These are phyloP conservation scores for Scolecobasidium constrictum DNA, from an alignment of 2,329 filamentous ascomycete genomes.

Conservation along the genomic window DNA sequence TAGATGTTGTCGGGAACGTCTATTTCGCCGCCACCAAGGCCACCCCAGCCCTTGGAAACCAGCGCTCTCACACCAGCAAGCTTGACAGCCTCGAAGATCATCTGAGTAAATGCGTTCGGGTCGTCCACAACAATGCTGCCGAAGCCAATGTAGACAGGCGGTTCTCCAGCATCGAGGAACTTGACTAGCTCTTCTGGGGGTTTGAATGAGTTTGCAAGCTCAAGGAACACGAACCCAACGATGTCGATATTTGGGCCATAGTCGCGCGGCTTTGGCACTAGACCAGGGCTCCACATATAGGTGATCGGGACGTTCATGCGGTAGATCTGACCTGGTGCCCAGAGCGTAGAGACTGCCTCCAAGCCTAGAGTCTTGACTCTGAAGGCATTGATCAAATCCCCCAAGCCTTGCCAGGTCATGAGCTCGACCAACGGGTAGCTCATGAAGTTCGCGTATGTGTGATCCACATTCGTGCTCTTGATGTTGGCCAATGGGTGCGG, in stretches of 20 bases:
- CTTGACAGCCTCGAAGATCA: conserved; percentile 47
- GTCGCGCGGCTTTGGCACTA: conserved; percentile 36
- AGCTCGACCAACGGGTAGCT: conserved; percentile 80
- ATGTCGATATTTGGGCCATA: conserved; percentile 25
- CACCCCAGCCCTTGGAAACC: conserved; percentile 68
- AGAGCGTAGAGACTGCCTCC: conserved; percentile 67
- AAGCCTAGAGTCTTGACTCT: conserved; percentile 63
- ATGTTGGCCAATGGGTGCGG: conserved; percentile 81
- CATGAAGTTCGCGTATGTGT: conserved; percentile 69
- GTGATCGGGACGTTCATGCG: conserved; percentile 73
- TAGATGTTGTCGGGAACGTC: conserved; percentile 48
- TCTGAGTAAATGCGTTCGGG: conserved; percentile 28
- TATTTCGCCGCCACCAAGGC: conserved; percentile 45
- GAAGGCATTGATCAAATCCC: conserved; percentile 85
- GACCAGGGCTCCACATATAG: conserved; percentile 40
- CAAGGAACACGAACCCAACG: conserved; percentile 24
- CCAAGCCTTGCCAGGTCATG: conserved; percentile 86
- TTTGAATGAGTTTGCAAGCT: conserved; percentile 23
- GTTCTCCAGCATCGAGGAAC: conserved; percentile 44
- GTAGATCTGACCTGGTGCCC: conserved; percentile 48
- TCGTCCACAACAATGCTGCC: conserved; percentile 31
- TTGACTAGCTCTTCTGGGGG: conserved; percentile 21
- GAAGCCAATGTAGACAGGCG: conserved; percentile 31
- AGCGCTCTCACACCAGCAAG: conserved; percentile 57
- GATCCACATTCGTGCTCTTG: conserved; percentile 62